Percentiles rank a stretch among this genome's conserved stretches.
Evolutionary conservation across 768 basidiomycete species (phyloP).

Genomic region (Lactifluus hygrophoroides): DNA sequence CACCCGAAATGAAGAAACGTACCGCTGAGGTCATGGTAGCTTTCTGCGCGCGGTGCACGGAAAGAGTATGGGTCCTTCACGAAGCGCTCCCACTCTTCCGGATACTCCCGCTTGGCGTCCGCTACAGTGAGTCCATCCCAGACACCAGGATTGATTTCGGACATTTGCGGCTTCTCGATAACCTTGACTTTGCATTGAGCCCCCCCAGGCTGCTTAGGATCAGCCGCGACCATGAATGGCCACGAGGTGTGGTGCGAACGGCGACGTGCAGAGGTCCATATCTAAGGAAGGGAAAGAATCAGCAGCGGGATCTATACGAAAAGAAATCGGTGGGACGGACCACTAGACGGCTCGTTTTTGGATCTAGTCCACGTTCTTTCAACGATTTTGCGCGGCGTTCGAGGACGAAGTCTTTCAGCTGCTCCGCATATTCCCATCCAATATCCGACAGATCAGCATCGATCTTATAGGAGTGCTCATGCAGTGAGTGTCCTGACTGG

Average conservation of each 20-base stretch:
- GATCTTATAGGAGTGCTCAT: conserved; percentile 98
- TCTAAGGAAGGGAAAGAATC: conserved; percentile 37
- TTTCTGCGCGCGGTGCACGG: conserved; percentile 88
- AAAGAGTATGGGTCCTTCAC: conserved; percentile 89
- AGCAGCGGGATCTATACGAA: not conserved
- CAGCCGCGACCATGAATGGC: conserved; percentile 58
- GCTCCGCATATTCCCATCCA: conserved; percentile 93
- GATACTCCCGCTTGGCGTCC: conserved; percentile 82
- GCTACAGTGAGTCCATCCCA: conserved; percentile 95
- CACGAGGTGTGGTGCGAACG: conserved; percentile 93
- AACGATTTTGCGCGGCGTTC: conserved; percentile 71
- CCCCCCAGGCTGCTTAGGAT: conserved; percentile 20
- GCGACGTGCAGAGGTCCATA: conserved; percentile 94
- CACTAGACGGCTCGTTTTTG: conserved; percentile 52
- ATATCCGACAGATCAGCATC: conserved; percentile 93
- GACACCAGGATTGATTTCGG: conserved; percentile 94
- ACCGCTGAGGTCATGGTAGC: conserved; percentile 93
- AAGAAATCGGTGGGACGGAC: conserved; percentile 34
- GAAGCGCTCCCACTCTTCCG: conserved; percentile 91
- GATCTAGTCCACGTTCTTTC: conserved; percentile 59
- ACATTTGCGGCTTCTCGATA: conserved; percentile 92
- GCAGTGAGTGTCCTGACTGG: conserved; percentile 95
- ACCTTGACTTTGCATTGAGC: conserved; percentile 58
- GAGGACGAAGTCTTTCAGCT: conserved; percentile 82
- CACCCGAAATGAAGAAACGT: conserved; percentile 20